phyloP scores from a whole-genome alignment of 1,139 yeast genomes.

The Suhomyces panamericanus region DNA sequence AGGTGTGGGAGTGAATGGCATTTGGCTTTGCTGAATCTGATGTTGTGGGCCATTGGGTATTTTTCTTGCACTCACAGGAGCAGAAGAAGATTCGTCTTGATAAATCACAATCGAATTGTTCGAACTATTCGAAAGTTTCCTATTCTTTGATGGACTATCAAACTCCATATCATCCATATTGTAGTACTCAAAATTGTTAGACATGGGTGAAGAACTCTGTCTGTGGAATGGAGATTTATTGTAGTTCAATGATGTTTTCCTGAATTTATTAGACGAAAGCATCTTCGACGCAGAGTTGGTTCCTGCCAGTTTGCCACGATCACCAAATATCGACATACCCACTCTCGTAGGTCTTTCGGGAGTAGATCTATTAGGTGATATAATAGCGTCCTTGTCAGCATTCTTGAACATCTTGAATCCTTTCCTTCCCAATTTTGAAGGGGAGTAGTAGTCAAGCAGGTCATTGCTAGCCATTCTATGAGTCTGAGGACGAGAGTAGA shows the following conservation, averaged over 20 bases:
- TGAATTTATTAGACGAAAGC: constrained; percentile 15
- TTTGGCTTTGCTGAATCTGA: constrained; percentile 3
- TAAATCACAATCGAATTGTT: constrained; percentile 18
- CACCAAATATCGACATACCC: constrained; percentile 21
- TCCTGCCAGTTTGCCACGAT: constrained; percentile 9
- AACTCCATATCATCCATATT: constrained; percentile 32
- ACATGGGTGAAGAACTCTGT: constrained; percentile 19
- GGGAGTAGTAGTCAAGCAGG: constrained; percentile 25
- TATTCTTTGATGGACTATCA: constrained; percentile 38
- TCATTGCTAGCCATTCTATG: constrained; percentile 6
- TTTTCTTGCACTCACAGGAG: constrained; percentile 11
- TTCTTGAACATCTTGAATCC: constrained; percentile 39
- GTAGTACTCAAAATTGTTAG: constrained; percentile 30
- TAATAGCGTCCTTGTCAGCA: constrained; percentile 33
- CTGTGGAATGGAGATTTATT: constrained; percentile 24
- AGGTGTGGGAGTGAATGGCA: constrained; percentile 8
- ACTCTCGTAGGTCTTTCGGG: constrained; percentile 21
- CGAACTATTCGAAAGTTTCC: constrained; percentile 30
- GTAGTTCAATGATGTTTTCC: constrained; percentile 17
- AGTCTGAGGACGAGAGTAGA: constrained; percentile 5
- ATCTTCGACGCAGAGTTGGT: constrained; percentile 5
- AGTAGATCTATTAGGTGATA: constrained; percentile 31
- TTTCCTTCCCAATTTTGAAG: constrained; percentile 33
- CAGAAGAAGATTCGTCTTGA: constrained; percentile 14
- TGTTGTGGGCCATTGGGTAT: constrained; percentile 5